Evolutionary conservation across 177 flowering plant genomes (phyloP).

Genomic region (Tripterygium wilfordii): DNA sequence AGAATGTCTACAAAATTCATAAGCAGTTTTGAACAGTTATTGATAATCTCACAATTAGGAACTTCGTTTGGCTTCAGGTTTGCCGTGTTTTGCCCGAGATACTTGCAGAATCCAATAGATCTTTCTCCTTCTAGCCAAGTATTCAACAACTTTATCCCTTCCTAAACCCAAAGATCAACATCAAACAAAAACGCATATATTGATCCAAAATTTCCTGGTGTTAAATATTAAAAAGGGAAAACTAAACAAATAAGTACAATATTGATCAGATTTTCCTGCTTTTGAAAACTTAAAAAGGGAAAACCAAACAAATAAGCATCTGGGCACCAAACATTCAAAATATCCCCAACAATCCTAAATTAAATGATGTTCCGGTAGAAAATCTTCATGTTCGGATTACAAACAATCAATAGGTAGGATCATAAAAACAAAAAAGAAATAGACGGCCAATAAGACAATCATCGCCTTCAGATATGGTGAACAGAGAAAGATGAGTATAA

Average conservation of each 20-base stretch:
- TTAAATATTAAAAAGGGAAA: no score
- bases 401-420: no score
- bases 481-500: not conserved
- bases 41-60: constrained; percentile 64
- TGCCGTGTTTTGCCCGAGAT: constrained; percentile 52
- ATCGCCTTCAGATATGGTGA: no score
- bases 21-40: not conserved
- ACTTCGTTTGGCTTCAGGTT: constrained; percentile 52
- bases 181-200: constrained; percentile 2
- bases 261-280: no score
- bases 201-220: no score
- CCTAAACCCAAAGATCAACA: constrained; percentile 31
- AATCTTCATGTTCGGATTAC: no score
- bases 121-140: constrained; percentile 84
- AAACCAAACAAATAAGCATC: not conserved
- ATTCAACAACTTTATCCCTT: constrained; percentile 79
- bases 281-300: no score
- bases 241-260: no score
- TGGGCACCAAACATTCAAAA: not conserved
- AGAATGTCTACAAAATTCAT: not conserved
- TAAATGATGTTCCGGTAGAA: no score
- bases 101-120: constrained; percentile 53
- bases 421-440: not conserved
- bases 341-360: no score
- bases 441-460: no score